Evolutionary conservation across 2,329 filamentous ascomycete species (phyloP), one percentile per base, ranked within the genome.

Genomic region (Scedosporium minutisporum): DNA sequence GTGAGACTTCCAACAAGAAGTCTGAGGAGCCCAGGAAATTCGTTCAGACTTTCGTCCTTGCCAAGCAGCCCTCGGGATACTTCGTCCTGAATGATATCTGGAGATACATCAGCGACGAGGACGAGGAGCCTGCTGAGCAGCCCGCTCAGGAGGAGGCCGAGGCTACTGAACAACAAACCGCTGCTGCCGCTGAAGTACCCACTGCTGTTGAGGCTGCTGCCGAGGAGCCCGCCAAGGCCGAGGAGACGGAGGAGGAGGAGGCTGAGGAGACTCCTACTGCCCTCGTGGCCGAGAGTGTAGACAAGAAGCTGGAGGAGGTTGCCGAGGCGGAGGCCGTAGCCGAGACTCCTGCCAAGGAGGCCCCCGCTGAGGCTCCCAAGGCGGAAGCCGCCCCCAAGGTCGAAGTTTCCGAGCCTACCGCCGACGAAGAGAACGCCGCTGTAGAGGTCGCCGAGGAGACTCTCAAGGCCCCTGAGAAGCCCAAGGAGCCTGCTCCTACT

Each of bases 51-150:
- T 99, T 99, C 70, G 91, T 99, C 66, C 89, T 99, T 66, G 95
- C 95, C 58, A 87, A 93, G 76, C 95, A 99, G 79, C 91, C 91
- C 59, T 96, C 93, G 63, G 95, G 95, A 66, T 99, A 97, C 81
- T 99, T 96, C 70, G 93, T 99, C 41, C 85, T 99, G 69, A 99
- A 99, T 76, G 95, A 99, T 72, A 96, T 99, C 74, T 91, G 97
- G 80, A 86, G 95, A 69, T 97, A 96, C 77, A 87, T 99, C 67
- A 87, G 88, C 67, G 91, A 95, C 65, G 90, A 93, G 69, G 83
- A 83, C 51, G 92, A 97, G 65, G 90, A 90, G 29, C 71, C 74
- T 61, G 66, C 67, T 3, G 74, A 77, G 64, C 57, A 70, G 46
- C 72, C 75, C 66, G 63, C 73, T 18, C 73, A 71, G 62, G 72